Evolutionary conservation across 495 filamentous ascomycete genomes (phyloP).

Genomic region (Usnea hakonensis): DNA sequence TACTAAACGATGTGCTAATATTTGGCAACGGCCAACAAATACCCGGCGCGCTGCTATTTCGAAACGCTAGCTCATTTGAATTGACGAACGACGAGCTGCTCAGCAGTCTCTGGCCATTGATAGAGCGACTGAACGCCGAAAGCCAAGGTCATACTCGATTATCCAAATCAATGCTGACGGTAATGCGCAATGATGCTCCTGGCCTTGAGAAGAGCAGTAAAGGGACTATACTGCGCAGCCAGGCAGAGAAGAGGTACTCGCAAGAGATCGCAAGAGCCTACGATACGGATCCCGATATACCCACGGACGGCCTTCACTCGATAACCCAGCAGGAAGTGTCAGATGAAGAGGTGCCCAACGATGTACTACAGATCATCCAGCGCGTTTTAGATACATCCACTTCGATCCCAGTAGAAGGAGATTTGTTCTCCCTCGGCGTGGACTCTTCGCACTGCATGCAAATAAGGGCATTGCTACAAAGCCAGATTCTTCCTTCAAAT

Average conservation of each 20-base stretch:
- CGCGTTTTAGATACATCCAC: conserved; percentile 25
- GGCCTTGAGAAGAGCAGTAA: conserved; percentile 47
- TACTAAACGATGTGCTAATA: conserved; percentile 39
- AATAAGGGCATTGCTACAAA: conserved; percentile 33
- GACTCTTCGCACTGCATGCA: conserved; percentile 41
- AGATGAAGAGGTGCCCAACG: conserved; percentile 28
- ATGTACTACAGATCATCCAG: conserved; percentile 26
- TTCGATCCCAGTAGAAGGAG: conserved; percentile 30
- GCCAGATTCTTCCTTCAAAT: not conserved
- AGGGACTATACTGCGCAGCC: conserved; percentile 41
- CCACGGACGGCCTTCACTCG: not conserved
- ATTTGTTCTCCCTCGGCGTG: conserved; percentile 40
- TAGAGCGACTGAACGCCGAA: conserved; percentile 35
- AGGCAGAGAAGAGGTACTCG: conserved; percentile 34
- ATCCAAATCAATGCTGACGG: conserved; percentile 37
- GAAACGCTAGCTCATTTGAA: conserved; percentile 1
- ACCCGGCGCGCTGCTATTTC: conserved; percentile 41
- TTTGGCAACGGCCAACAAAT: conserved; percentile 40
- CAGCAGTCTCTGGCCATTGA: conserved; percentile 29
- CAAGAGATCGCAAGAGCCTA: conserved; percentile 39
- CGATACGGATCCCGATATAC: not conserved
- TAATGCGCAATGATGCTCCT: conserved; percentile 25
- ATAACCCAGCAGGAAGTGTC: not conserved
- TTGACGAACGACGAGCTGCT: conserved; percentile 24
- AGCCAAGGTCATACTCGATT: conserved; percentile 39